Percentiles rank a stretch among this genome's conserved stretches.
Conservation (phyloP, 768 basidiomycete species). For the Lactarius hatsudake region DNA sequence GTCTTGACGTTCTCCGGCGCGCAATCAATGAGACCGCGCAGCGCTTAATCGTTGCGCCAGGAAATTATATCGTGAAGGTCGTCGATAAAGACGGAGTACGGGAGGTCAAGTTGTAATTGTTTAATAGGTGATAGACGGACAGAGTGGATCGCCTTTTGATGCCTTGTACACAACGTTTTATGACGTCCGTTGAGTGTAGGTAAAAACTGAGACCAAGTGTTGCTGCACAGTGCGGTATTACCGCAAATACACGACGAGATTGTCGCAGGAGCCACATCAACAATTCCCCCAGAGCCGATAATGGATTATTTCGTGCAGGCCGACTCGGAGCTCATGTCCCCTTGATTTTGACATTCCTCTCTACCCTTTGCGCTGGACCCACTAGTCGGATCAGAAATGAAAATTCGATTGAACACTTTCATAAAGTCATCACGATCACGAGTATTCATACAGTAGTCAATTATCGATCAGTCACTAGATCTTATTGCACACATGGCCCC, state of each 20-base stretch:
- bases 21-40: constrained; percentile 89
- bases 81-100: constrained; percentile 91
- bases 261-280: not conserved
- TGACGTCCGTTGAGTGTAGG: not conserved
- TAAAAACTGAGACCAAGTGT: not conserved
- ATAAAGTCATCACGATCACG: not conserved
- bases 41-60: constrained; percentile 75
- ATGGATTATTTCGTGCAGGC: not conserved
- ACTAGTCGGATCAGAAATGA: not conserved
- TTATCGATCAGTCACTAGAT: not conserved
- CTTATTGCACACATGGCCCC: not conserved
- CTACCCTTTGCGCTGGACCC: not conserved
- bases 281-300: not conserved
- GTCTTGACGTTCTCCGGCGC: constrained; percentile 74
- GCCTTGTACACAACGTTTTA: not conserved
- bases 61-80: constrained; percentile 83
- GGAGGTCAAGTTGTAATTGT: constrained; percentile 58
- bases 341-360: not conserved
- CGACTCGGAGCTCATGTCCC: not conserved
- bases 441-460: not conserved
- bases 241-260: not conserved
- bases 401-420: not conserved
- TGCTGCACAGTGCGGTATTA: not conserved
- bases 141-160: not conserved
- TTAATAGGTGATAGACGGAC: not conserved